Evolutionary conservation across 805 yeast species (phyloP).

Genomic region (Candida caryicola): DNA sequence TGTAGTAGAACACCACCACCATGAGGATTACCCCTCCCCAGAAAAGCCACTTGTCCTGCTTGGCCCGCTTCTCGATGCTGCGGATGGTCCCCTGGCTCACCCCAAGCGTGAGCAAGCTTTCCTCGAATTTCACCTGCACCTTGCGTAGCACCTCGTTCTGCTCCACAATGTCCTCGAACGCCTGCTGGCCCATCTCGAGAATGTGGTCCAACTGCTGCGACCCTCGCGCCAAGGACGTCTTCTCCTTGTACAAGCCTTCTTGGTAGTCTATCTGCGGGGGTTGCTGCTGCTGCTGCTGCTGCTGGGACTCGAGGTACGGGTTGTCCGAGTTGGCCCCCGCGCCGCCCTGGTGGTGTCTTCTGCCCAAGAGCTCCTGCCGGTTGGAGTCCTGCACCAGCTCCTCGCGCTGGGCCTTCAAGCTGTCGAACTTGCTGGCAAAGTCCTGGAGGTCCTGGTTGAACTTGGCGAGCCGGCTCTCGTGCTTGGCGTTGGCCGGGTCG

Average conservation of each 20-base stretch:
- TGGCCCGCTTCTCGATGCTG: constrained; percentile 74
- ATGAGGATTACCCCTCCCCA: constrained; percentile 68
- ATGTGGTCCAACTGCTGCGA: constrained; percentile 85
- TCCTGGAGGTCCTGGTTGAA: constrained; percentile 50
- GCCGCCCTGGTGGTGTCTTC: constrained; percentile 29
- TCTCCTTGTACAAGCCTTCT: constrained; percentile 71
- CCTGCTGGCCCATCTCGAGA: constrained; percentile 81
- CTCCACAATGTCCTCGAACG: constrained; percentile 80
- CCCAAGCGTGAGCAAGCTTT: constrained; percentile 76
- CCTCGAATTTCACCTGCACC: constrained; percentile 62
- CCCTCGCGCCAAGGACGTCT: constrained; percentile 60
- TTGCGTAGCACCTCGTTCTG: constrained; percentile 71
- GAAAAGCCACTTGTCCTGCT: constrained; percentile 83
- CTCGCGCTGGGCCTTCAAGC: constrained; percentile 57
- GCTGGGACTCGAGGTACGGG: constrained; percentile 35
- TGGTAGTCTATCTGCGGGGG: constrained; percentile 38
- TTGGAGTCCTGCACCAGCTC: constrained; percentile 44
- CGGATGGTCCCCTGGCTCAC: constrained; percentile 82
- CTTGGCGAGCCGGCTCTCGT: constrained; percentile 49
- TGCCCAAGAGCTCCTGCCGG: constrained; percentile 54
- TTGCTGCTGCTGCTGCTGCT: constrained; percentile 23
- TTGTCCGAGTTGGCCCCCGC: constrained; percentile 46
- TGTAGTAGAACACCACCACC: constrained; percentile 63
- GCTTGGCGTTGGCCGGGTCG: constrained; percentile 53
- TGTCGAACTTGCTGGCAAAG: constrained; percentile 49